phyloP scores from a whole-genome alignment of 257 asterid species.

The Galeopsis tetrahit region DNA sequence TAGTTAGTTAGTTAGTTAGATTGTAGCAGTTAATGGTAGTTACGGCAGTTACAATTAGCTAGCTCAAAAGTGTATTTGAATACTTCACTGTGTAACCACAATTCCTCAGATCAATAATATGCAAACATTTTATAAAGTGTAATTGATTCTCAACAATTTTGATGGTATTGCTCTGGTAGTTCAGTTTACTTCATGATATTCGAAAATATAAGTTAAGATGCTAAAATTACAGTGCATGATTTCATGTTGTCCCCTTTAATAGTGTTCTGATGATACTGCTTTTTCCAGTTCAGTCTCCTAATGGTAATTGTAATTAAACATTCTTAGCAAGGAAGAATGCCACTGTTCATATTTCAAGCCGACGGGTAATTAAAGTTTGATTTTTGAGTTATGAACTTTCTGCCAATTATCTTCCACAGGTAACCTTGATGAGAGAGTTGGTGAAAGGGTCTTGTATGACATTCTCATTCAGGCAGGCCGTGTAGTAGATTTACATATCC shows the following conservation, averaged over 20 bases:
- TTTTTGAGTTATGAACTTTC: conserved; percentile 11
- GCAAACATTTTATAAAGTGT: too few species aligned
- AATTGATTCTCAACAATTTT: not conserved
- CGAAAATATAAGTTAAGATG: conserved; percentile 1
- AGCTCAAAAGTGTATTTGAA: too few species aligned
- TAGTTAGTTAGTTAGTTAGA: too few species aligned
- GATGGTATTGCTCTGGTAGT: not conserved
- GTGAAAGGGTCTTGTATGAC: conserved; percentile 87
- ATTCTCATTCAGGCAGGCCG: conserved; percentile 96
- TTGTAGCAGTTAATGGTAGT: too few species aligned
- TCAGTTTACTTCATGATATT: not conserved
- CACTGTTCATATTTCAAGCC: not conserved
- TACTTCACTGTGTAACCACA: too few species aligned
- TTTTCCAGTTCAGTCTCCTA: not conserved
- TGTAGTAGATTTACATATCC: conserved; percentile 74
- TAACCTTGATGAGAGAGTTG: conserved; percentile 83
- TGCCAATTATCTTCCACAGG: conserved; percentile 47
- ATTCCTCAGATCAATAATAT: too few species aligned
- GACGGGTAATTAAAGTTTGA: not conserved
- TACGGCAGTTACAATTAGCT: too few species aligned
- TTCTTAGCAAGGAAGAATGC: not conserved
- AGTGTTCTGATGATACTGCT: not conserved
- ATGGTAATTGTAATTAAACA: not conserved
- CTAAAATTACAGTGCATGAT: not conserved
- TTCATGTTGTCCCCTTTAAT: not conserved